Conservation (phyloP, 257 asterid species). For the Thymus quinquecostatus region DNA sequence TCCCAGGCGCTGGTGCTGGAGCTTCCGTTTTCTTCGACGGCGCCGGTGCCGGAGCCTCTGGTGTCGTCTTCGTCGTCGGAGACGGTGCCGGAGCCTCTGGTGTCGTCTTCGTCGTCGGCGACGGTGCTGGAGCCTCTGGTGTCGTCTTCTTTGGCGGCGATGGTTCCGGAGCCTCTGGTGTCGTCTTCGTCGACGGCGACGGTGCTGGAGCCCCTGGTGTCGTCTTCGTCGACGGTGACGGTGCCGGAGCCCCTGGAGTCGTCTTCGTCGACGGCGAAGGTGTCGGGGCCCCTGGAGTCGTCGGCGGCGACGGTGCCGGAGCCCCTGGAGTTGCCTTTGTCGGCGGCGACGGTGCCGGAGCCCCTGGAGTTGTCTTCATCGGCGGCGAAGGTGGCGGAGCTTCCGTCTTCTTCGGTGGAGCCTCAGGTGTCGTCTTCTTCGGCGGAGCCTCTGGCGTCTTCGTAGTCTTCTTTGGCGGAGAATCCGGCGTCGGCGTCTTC, state of each 20-base stretch:
- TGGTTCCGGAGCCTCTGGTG: not conserved
- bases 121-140: not conserved
- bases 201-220: not conserved
- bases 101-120: not conserved
- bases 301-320: too few relatives aligned
- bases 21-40: not conserved
- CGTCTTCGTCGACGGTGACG: not conserved
- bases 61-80: not conserved
- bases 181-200: not conserved
- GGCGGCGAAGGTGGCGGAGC: not conserved
- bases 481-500: not conserved
- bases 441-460: not conserved
- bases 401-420: not conserved
- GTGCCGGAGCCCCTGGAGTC: not conserved
- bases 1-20: not conserved
- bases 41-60: not conserved
- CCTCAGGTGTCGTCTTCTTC: not conserved
- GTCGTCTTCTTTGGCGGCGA: not conserved
- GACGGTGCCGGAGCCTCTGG: too few relatives aligned
- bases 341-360: too few relatives aligned
- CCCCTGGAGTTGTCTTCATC: too few relatives aligned
- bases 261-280: not conserved
- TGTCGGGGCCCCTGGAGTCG: not conserved
- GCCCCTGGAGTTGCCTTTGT: too few relatives aligned
- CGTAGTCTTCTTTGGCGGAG: not conserved